These are phyloP conservation scores for Pseudocercospora crystallina DNA, from an alignment of 2,329 filamentous ascomycete species.

Conservation along the genomic window DNA sequence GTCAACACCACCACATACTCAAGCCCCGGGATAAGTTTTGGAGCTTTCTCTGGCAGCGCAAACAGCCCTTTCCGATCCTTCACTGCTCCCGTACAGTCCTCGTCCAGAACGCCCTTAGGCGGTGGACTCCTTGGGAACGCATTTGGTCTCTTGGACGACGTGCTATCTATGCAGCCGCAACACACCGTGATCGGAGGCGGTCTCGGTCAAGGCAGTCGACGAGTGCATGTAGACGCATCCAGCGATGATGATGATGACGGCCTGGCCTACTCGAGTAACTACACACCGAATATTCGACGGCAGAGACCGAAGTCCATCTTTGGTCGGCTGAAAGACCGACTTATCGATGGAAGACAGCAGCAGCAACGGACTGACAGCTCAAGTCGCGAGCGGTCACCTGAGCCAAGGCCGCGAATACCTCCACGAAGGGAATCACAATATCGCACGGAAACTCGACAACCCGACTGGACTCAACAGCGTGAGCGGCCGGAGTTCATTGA, in stretches of 20 bases:
- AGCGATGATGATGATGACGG: conserved; percentile 23
- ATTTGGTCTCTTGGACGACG: conserved; percentile 27
- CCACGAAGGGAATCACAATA: conserved; percentile 16
- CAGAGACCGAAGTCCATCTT: conserved; percentile 24
- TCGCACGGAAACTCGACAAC: conserved; percentile 12
- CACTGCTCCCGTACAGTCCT: conserved; percentile 12
- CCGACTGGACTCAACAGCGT: conserved; percentile 2
- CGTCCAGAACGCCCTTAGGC: conserved; percentile 6
- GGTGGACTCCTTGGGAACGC: conserved; percentile 29
- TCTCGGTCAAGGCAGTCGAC: conserved; percentile 7
- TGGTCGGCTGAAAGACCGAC: conserved; percentile 23
- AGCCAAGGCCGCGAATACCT: conserved; percentile 6
- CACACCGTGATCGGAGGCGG: conserved; percentile 11
- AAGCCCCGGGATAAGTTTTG: conserved; percentile 29
- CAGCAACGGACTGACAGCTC: conserved; percentile 11
- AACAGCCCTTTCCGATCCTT: conserved; percentile 17
- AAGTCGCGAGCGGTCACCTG: conserved; percentile 21
- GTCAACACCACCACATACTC: conserved; percentile 28
- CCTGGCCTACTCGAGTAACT: conserved; percentile 21
- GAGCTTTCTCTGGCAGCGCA: conserved; percentile 23
- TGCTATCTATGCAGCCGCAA: conserved; percentile 22
- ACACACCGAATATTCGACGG: conserved; percentile 3
- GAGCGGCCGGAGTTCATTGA: conserved; percentile 18
- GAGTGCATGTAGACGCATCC: conserved; percentile 13
- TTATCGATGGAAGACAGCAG: conserved; percentile 20